Conservation (phyloP, 225 moss, liverwort and hornwort genomes). For the Polytrichum commune region DNA sequence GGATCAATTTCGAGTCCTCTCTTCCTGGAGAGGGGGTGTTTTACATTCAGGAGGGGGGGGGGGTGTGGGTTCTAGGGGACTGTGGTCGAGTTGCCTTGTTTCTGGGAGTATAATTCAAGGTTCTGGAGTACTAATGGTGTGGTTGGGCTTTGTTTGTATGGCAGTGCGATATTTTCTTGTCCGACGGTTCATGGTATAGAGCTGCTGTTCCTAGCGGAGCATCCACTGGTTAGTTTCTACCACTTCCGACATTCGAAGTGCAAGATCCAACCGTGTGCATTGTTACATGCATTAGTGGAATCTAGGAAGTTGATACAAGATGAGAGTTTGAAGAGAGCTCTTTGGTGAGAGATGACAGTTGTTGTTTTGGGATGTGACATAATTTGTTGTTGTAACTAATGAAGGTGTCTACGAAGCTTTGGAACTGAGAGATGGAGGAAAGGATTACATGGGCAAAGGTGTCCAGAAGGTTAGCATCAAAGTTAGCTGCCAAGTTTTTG, state of each 20-base stretch:
- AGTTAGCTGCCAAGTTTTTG: no score
- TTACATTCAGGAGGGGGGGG: no score
- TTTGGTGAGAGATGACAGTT: no score
- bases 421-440: slow-evolving; percentile 86
- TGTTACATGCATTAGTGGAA: no score
- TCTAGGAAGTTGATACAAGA: no score
- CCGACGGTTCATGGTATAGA: slow-evolving; percentile 69
- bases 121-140: slow-evolving; percentile 2
- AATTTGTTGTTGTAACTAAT: not conserved
- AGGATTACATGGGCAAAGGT: slow-evolving; percentile 80
- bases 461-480: slow-evolving; percentile 48
- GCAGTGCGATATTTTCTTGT: slow-evolving; percentile 63
- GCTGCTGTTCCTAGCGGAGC: slow-evolving; percentile 93
- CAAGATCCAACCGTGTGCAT: no score
- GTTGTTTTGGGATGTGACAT: no score
- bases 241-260: no score
- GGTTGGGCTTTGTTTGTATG: not conserved
- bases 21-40: no score
- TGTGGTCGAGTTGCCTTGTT: not conserved
- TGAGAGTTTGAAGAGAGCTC: no score
- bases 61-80: no score
- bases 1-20: no score
- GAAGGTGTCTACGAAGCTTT: slow-evolving; percentile 58
- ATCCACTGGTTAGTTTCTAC: slow-evolving; percentile 57
- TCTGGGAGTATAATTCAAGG: not conserved